Evolutionary conservation across 441 rosid species (phyloP).

Genomic region (Arabidopsis hybrid): DNA sequence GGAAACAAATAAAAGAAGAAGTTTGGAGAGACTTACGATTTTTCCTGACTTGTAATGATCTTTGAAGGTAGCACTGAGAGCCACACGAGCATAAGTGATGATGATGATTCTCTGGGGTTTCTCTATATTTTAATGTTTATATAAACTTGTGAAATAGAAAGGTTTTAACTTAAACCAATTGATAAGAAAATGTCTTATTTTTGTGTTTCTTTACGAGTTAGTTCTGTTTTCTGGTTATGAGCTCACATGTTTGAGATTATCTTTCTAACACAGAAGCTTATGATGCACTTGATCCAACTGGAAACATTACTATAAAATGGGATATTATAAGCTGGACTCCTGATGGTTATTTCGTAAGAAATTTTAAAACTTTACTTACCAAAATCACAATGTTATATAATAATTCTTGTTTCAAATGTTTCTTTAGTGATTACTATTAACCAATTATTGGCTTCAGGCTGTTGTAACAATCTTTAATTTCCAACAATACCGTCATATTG

Average conservation of each 20-base stretch:
- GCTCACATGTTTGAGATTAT: slow-evolving; percentile 9
- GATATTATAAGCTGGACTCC: slow-evolving; percentile 81
- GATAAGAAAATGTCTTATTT: background rate
- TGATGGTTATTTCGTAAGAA: slow-evolving; percentile 85
- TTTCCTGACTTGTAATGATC: slow-evolving; percentile 43
- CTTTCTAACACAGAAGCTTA: slow-evolving; percentile 62
- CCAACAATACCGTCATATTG: slow-evolving; percentile 87
- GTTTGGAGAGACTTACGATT: slow-evolving; percentile 32
- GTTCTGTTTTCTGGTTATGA: slow-evolving; percentile 11
- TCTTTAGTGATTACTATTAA: background rate
- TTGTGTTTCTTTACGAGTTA: background rate
- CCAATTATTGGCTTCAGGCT: slow-evolving; percentile 51
- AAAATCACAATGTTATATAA: background rate
- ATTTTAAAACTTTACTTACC: slow-evolving; percentile 6
- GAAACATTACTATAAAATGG: slow-evolving; percentile 94
- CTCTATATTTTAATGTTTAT: too few species aligned
- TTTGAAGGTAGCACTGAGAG: slow-evolving; percentile 38
- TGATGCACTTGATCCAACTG: slow-evolving; percentile 89
- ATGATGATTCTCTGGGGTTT: background rate
- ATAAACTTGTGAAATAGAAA: background rate
- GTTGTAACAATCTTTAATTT: slow-evolving; percentile 74
- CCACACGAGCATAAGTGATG: slow-evolving; percentile 43
- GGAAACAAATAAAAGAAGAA: background rate
- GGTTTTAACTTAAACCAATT: background rate
- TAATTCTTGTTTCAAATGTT: slow-evolving; percentile 18